Base-by-base conservation (phyloP, 2,329 filamentous ascomycete species). In the Colletotrichum filicis region DNA sequence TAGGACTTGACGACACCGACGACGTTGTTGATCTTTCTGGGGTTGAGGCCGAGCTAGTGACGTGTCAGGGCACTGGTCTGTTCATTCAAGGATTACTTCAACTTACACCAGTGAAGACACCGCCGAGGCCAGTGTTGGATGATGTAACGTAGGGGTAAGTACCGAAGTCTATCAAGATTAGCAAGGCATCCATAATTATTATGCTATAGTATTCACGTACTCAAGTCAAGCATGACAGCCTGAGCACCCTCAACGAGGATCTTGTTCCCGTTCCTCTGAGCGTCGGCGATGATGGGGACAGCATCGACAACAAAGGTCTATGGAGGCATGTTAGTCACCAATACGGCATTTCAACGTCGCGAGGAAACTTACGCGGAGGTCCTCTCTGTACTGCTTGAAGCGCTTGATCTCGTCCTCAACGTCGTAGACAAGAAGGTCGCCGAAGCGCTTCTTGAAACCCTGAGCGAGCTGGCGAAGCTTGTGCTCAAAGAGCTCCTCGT, bases 1-100 rank as follows among this genome's bases (percentile, higher is more conserved):
- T 92, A 92, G 35, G 91, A 91, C 80, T 93, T 93, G 32, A 93
- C 91, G 12, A 93, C 91, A 66, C 92, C 92, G 75, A 93, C 88
- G 58, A 90, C 87, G 74, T 84, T 87, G 66, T 85, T 87, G 74
- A 93, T 85, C 74, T 90, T 90, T 75, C 84, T 87, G 74, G 89
- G 91, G 78, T 90, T 89, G 57, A 93, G 81, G 46, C 87, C 87
- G 14, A 93, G 84, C 69, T 72, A n/a, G 26, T 22, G 5, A 28
- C 3, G 4, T 11, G 52, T 65, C 22, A 65, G 62, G 37, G n/a
- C n/a, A 35, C 24, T 46, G 19, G 6, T n/a, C n/a, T 35, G 14
- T 4, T 16, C 8, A 11, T 49, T 26, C 1, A 1, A 9, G 6
- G 6, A n/a, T 6, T 2, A 22, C 4, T 16, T 57, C 8, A 14